These are phyloP conservation scores for Aspergillus novofumigatus DNA, from an alignment of 2,329 filamentous ascomycete species.

Conservation along the genomic window DNA sequence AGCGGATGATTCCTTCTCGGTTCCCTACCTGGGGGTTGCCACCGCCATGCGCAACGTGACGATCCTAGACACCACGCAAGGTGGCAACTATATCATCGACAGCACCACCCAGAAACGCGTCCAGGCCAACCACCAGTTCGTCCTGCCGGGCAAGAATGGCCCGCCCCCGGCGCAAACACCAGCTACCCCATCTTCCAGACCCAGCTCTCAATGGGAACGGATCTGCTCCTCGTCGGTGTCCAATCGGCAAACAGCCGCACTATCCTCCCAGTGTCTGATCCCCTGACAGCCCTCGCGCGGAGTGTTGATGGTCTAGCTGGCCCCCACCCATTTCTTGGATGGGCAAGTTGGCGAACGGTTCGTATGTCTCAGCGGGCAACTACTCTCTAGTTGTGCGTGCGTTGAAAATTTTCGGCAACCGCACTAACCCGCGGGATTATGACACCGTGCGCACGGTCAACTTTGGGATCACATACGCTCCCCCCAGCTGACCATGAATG, in stretches of 20 bases:
- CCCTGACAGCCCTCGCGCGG: no score
- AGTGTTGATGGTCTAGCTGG: no score
- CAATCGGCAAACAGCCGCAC: conserved; percentile 6
- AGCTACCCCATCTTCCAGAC: conserved; percentile 13
- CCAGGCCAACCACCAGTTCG: no score
- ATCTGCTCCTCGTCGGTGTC: conserved; percentile 7
- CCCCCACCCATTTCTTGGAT: no score
- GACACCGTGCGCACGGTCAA: conserved; percentile 5
- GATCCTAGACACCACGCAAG: conserved; percentile 5
- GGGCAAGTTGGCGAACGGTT: no score
- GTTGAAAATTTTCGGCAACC: conserved; percentile 15
- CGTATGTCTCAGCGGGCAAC: conserved; percentile 7
- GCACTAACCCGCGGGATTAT: conserved; percentile 4
- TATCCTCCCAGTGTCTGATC: neutral
- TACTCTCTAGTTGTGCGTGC: conserved; percentile 13
- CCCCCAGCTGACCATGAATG: no score
- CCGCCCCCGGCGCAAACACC: conserved; percentile 1
- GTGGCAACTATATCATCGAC: no score
- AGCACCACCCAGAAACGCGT: no score
- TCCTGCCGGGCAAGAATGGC: no score
- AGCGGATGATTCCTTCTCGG: conserved; percentile 8
- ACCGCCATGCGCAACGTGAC: conserved; percentile 15
- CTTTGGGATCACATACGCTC: conserved; percentile 2
- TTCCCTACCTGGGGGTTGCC: conserved; percentile 32
- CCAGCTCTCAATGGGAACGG: conserved; percentile 12